Percentiles rank a stretch among this genome's conserved stretches.
Evolutionary conservation across 2,329 filamentous ascomycete genomes (phyloP).

Genomic region (Sclerotinia nivalis): DNA sequence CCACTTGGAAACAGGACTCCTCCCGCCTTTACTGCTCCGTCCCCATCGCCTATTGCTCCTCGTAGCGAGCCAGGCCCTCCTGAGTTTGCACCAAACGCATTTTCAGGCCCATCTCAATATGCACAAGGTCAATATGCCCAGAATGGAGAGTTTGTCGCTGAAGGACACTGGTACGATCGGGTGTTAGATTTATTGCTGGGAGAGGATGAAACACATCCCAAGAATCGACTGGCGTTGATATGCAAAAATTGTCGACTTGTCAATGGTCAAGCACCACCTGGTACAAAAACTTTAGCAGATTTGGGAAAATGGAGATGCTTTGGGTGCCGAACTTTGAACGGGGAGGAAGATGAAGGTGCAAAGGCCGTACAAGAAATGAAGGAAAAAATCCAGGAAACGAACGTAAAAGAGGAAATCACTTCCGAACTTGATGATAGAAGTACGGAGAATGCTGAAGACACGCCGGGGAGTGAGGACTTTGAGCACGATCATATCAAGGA

Average conservation of each 20-base stretch:
- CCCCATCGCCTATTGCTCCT: conserved; percentile 33
- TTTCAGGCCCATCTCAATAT: conserved; percentile 44
- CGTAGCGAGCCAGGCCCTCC: conserved; percentile 43
- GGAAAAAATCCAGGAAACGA: conserved; percentile 33
- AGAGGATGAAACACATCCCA: conserved; percentile 89
- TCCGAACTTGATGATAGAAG: conserved; percentile 11
- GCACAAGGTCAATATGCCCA: conserved; percentile 35
- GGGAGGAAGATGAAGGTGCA: conserved; percentile 76
- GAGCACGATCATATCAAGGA: conserved; percentile 21
- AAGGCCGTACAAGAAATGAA: conserved; percentile 56
- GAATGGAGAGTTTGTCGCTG: conserved; percentile 27
- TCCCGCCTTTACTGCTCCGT: conserved; percentile 6
- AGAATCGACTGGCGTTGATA: conserved; percentile 86
- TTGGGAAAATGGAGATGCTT: conserved; percentile 87
- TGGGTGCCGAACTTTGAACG: conserved; percentile 80
- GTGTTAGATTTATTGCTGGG: conserved; percentile 89
- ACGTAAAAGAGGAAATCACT: conserved; percentile 10
- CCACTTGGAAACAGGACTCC: conserved; percentile 19
- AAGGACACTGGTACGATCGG: conserved; percentile 86
- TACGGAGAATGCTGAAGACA: conserved; percentile 17
- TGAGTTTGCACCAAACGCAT: conserved; percentile 76
- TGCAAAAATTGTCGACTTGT: conserved; percentile 82
- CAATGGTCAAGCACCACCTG: conserved; percentile 93
- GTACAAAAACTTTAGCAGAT: conserved; percentile 73
- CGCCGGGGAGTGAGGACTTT: conserved; percentile 16